Evolutionary conservation across 495 filamentous ascomycete genomes (phyloP).

Genomic region (Saxophila tyrrhenica): DNA sequence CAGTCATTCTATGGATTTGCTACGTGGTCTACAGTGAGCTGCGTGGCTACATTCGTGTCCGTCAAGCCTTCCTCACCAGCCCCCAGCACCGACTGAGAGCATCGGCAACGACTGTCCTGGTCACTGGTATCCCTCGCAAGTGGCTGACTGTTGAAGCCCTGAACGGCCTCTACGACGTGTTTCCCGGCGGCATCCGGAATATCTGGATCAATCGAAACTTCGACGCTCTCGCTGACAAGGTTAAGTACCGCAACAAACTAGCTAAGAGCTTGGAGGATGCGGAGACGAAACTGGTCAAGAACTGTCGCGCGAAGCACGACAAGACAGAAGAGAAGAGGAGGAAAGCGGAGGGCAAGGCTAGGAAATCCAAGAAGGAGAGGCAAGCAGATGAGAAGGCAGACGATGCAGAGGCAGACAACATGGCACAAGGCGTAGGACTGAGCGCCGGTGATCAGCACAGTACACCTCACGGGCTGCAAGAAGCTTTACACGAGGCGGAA

Average conservation of each 20-base stretch:
- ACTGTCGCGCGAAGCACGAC: constrained; percentile 63
- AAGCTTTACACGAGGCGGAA: constrained; percentile 47
- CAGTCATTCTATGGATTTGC: constrained; percentile 72
- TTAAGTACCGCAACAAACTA: constrained; percentile 60
- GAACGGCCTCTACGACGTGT: constrained; percentile 83
- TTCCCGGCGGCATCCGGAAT: constrained; percentile 88
- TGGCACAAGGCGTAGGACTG: constrained; percentile 58
- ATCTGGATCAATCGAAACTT: constrained; percentile 95
- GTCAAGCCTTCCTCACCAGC: constrained; percentile 89
- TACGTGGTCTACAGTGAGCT: constrained; percentile 81
- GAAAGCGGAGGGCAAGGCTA: constrained; percentile 37
- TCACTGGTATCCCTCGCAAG: constrained; percentile 76
- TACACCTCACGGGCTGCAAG: constrained; percentile 57
- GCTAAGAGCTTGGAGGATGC: constrained; percentile 66
- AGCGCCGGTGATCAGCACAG: constrained; percentile 79
- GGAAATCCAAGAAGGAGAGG: constrained; percentile 41
- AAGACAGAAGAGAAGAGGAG: constrained; percentile 56
- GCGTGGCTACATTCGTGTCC: constrained; percentile 81
- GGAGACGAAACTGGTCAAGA: constrained; percentile 70
- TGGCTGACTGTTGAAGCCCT: constrained; percentile 79
- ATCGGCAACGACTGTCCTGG: constrained; percentile 91
- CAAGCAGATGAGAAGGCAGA: constrained; percentile 19
- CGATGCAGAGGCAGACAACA: constrained; percentile 46
- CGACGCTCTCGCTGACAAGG: constrained; percentile 77
- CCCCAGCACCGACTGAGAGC: constrained; percentile 88